Evolutionary conservation across 805 yeast species (phyloP).

Genomic region (Blastobotrys mokoenaii): DNA sequence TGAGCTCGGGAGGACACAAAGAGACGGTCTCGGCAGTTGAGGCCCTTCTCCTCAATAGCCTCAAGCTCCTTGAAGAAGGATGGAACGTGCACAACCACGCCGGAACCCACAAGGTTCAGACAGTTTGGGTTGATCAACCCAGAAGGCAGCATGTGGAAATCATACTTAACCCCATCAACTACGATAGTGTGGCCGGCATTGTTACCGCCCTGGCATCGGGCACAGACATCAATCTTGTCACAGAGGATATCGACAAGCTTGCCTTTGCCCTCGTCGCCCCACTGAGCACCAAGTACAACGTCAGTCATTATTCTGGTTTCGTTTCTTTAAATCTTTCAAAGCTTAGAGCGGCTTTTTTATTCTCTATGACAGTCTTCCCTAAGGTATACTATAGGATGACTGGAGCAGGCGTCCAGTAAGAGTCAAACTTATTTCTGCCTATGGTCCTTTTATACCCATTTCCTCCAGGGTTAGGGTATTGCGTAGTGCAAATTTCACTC

Average conservation of each 20-base stretch:
- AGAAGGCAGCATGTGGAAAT: constrained; percentile 97
- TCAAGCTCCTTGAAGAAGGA: constrained; percentile 84
- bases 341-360: background rate
- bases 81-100: constrained; percentile 94
- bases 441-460: too few relatives aligned
- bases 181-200: constrained; percentile 99
- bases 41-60: constrained; percentile 73
- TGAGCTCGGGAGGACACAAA: constrained; percentile 92
- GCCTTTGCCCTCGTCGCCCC: constrained; percentile 99
- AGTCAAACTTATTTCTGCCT: background rate
- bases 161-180: constrained; percentile 79
- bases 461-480: too few relatives aligned
- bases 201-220: constrained; percentile 96
- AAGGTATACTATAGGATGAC: constrained; percentile 7
- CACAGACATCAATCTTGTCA: constrained; percentile 92
- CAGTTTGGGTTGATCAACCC: constrained; percentile 95
- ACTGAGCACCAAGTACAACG: constrained; percentile 96
- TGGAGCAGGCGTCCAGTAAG: constrained; percentile 18
- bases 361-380: constrained; percentile 1
- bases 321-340: background rate
- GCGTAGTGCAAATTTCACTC: too few relatives aligned
- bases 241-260: constrained; percentile 92
- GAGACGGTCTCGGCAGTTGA: constrained; percentile 64
- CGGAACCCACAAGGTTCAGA: constrained; percentile 83
- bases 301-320: constrained; percentile 46